Percentiles rank a stretch among this genome's conserved stretches.
Evolutionary conservation across 352 stramenopile genomes (phyloP).

Genomic region (Phytophthora fragariaefolia): DNA sequence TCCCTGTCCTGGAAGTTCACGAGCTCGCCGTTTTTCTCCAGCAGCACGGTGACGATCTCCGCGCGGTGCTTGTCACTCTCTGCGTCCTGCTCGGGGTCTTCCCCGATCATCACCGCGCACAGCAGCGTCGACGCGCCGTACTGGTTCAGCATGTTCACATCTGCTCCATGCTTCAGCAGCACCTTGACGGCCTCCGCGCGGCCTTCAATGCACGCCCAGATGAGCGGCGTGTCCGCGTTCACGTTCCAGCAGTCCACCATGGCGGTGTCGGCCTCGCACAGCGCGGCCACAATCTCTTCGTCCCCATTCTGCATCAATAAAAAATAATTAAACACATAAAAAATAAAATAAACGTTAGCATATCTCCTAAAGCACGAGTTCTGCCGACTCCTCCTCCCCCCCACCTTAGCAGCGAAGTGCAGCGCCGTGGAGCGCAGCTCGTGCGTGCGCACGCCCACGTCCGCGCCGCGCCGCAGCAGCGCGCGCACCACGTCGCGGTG

Average conservation of each 20-base stretch:
- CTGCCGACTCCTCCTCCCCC: constrained; percentile 4
- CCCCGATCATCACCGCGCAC: constrained; percentile 82
- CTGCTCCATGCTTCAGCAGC: constrained; percentile 62
- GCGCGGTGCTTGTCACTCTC: constrained; percentile 55
- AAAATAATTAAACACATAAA: constrained; percentile 1
- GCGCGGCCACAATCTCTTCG: constrained; percentile 65
- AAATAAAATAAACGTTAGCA: background rate
- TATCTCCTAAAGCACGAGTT: no score
- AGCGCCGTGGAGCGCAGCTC: constrained; percentile 79
- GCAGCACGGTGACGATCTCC: constrained; percentile 65
- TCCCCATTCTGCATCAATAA: constrained; percentile 59
- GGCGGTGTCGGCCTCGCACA: constrained; percentile 65
- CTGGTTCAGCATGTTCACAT: constrained; percentile 77
- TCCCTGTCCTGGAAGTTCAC: constrained; percentile 87
- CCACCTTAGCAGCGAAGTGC: constrained; percentile 86
- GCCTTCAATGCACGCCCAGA: constrained; percentile 87
- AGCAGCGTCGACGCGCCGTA: constrained; percentile 74
- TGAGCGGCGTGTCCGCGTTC: constrained; percentile 79
- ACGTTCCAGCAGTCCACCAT: constrained; percentile 75
- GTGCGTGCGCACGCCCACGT: constrained; percentile 70
- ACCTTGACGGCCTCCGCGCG: constrained; percentile 68
- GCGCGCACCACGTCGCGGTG: constrained; percentile 62
- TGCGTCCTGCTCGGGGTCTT: constrained; percentile 62
- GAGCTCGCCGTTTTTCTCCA: constrained; percentile 67
- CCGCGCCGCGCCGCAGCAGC: constrained; percentile 61